Percentiles rank a stretch among this genome's conserved stretches.
These are phyloP conservation scores for Malus asiatica DNA, from an alignment of 306 rosid species.

Conservation along the genomic window DNA sequence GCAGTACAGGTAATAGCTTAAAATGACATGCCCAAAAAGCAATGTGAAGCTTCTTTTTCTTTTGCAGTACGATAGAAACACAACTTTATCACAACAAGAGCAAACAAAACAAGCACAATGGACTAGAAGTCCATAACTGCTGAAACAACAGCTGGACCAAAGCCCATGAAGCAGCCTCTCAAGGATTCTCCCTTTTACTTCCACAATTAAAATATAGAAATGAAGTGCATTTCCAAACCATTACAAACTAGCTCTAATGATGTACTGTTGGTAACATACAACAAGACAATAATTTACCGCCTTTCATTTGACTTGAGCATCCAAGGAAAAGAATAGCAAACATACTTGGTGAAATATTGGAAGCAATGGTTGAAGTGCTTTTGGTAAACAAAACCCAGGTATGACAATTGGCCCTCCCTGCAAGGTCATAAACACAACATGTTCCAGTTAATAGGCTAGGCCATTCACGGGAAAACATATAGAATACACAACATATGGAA, in stretches of 20 bases:
- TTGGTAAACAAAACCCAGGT: conserved; percentile 93
- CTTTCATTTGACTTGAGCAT: background rate
- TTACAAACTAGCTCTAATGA: background rate
- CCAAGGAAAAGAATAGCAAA: conserved; percentile 3
- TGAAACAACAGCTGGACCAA: background rate
- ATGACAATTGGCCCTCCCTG: conserved; percentile 92
- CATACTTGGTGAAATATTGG: conserved; percentile 93
- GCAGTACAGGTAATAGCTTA: conserved; percentile 1
- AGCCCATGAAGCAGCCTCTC: background rate
- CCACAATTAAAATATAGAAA: background rate
- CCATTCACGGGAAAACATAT: background rate
- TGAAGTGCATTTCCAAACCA: background rate
- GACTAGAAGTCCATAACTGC: background rate
- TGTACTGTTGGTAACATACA: background rate
- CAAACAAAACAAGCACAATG: background rate
- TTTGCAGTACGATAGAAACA: background rate
- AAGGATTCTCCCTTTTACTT: background rate
- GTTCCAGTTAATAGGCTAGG: background rate
- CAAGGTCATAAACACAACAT: conserved; percentile 18
- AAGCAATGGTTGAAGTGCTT: conserved; percentile 91
- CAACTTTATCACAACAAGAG: background rate
- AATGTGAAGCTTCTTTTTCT: background rate
- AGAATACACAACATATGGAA: background rate
- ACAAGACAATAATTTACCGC: background rate
- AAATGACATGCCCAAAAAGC: background rate